Conservation (phyloP, 768 basidiomycete genomes). For the Imleria badia region DNA sequence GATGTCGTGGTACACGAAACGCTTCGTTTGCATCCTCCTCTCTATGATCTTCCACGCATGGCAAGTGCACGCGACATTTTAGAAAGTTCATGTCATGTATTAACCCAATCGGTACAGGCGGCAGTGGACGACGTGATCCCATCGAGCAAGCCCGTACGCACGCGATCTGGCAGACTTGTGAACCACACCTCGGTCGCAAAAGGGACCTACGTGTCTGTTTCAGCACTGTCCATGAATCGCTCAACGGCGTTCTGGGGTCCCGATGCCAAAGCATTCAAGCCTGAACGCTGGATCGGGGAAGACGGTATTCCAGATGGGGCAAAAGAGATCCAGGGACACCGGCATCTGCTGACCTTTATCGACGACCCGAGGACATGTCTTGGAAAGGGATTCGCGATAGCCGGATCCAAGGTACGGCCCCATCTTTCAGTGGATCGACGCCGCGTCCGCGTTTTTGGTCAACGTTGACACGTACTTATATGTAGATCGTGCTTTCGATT, state of each 20-base stretch:
- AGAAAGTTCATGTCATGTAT: too few relatives aligned
- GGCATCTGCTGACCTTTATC: slow-evolving; percentile 50
- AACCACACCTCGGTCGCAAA: slow-evolving; percentile 45
- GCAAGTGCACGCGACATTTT: too few relatives aligned
- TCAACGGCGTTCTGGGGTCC: slow-evolving; percentile 59
- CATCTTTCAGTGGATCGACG: too few relatives aligned
- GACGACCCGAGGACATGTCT: slow-evolving; percentile 49
- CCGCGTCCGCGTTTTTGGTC: too few relatives aligned
- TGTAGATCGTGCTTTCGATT: slow-evolving; percentile 40
- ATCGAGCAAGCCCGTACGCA: slow-evolving; percentile 47
- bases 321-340: slow-evolving; percentile 49
- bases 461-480: too few relatives aligned
- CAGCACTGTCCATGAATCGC: slow-evolving; percentile 48
- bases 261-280: slow-evolving; percentile 56
- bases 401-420: slow-evolving; percentile 27
- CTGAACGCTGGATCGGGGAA: slow-evolving; percentile 59
- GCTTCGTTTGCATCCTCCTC: too few relatives aligned
- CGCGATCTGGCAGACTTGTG: slow-evolving; percentile 39
- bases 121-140: slow-evolving; percentile 65
- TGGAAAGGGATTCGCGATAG: slow-evolving; percentile 10
- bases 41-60: too few relatives aligned
- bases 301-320: slow-evolving; percentile 28
- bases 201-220: slow-evolving; percentile 44
- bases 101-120: too few relatives aligned
- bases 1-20: slow-evolving; percentile 14